Evolutionary conservation across 768 basidiomycete genomes (phyloP).

Genomic region (Calvatia gigantea): DNA sequence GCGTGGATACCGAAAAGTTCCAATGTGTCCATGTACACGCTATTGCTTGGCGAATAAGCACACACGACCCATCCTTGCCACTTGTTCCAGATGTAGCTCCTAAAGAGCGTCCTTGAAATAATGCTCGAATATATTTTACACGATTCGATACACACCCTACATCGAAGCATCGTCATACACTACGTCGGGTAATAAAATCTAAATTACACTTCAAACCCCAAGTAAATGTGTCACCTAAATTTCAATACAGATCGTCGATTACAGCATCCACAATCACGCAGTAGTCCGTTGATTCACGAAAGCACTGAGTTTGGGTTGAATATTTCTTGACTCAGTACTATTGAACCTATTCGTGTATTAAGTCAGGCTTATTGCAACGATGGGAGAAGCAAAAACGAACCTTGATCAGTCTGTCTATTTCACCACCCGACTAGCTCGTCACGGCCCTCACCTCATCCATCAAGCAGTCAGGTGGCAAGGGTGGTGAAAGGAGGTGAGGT

Average conservation of each 20-base stretch:
- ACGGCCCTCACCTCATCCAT: conserved; percentile 18
- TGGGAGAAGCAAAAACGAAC: neutral
- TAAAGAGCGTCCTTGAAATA: too few species aligned
- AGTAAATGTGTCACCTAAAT: too few species aligned
- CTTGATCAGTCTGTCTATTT: neutral
- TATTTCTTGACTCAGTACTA: conserved; percentile 5
- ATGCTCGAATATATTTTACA: too few species aligned
- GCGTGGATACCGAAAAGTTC: too few species aligned
- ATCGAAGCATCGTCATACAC: neutral
- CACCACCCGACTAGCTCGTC: neutral
- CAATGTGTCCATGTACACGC: too few species aligned
- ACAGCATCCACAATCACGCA: neutral
- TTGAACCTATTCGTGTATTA: conserved; percentile 14
- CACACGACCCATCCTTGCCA: too few species aligned
- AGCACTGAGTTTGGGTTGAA: conserved; percentile 12
- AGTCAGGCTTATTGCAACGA: neutral
- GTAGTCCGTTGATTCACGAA: conserved; percentile 17
- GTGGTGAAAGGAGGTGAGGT: conserved; percentile 23
- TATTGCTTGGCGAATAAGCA: too few species aligned
- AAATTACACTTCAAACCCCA: neutral
- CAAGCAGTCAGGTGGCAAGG: conserved; percentile 13
- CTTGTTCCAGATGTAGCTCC: too few species aligned
- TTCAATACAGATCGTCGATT: too few species aligned
- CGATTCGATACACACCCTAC: too few species aligned
- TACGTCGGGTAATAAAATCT: neutral